phyloP scores from a whole-genome alignment of 192 early-diverging fungal genomes.

The Linnemannia hyalina region DNA sequence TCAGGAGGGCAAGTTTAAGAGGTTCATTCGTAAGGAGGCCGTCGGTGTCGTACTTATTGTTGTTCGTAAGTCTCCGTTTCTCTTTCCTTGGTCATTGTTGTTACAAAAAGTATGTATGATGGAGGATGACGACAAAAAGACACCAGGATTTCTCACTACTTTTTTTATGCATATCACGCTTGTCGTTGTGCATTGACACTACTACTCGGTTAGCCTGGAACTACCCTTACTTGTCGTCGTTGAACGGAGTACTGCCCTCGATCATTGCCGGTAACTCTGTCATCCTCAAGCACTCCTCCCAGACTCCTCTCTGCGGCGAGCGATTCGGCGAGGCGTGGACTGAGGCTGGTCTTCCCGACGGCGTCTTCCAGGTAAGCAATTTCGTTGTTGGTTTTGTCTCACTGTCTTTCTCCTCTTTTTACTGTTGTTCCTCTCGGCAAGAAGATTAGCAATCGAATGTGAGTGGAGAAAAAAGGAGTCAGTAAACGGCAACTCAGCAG shows the following conservation, averaged over 20 bases:
- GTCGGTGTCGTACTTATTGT: conserved; percentile 76
- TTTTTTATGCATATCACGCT: background rate
- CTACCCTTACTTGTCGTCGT: conserved; percentile 83
- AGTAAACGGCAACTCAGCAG: background rate
- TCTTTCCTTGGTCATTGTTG: background rate
- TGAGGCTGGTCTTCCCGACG: conserved; percentile 76
- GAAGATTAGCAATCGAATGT: conserved; percentile 22
- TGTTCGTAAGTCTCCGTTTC: conserved; percentile 49
- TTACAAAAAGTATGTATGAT: background rate
- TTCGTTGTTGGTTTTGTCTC: background rate
- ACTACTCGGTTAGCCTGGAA: conserved; percentile 75
- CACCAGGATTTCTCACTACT: background rate
- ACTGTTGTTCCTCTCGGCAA: conserved; percentile 20
- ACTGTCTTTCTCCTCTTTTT: background rate
- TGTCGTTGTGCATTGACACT: background rate
- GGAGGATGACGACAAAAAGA: conserved; percentile 9
- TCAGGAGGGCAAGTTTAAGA: conserved; percentile 64
- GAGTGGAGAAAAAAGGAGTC: conserved; percentile 8
- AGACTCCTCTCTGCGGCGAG: conserved; percentile 84
- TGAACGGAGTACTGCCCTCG: conserved; percentile 85
- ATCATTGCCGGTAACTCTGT: conserved; percentile 84
- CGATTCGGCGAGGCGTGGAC: conserved; percentile 72
- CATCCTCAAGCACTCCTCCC: conserved; percentile 83
- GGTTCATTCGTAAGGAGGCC: conserved; percentile 80
- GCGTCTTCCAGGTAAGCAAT: conserved; percentile 69